Conservation (phyloP, 2,329 filamentous ascomycete genomes). For the Pestalotiopsis fici region DNA sequence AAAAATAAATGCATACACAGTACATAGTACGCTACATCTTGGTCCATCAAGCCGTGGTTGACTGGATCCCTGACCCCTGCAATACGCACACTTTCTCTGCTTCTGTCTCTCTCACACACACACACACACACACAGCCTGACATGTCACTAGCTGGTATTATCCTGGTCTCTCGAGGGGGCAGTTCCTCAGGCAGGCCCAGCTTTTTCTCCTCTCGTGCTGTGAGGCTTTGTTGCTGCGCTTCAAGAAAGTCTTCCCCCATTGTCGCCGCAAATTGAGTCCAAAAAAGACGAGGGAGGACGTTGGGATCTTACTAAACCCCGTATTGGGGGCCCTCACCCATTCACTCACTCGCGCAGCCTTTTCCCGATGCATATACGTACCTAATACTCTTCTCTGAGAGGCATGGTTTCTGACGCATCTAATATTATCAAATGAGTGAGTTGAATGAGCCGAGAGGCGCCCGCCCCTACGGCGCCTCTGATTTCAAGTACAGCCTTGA, state of each 20-base stretch:
- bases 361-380: too few relatives aligned
- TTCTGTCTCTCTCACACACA: background rate
- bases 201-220: background rate
- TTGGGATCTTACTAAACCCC: background rate
- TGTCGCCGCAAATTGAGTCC: background rate
- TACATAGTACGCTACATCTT: background rate
- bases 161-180: slow-evolving; percentile 2
- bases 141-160: background rate
- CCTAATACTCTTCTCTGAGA: too few relatives aligned
- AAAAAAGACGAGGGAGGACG: background rate
- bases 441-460: too few relatives aligned
- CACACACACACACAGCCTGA: slow-evolving; percentile 7
- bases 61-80: slow-evolving; percentile 2
- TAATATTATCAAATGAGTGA: too few relatives aligned
- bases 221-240: background rate
- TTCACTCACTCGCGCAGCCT: too few relatives aligned
- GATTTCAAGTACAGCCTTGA: too few relatives aligned
- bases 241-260: background rate
- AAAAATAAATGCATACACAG: background rate
- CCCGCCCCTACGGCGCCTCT: too few relatives aligned
- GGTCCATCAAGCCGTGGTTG: background rate
- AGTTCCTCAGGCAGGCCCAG: background rate
- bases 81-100: background rate
- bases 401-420: too few relatives aligned
- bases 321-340: background rate